Evolutionary conservation across 139 green algal species (phyloP), one percentile per base, ranked within the genome.

Genomic region (Coelastrella sp.): DNA sequence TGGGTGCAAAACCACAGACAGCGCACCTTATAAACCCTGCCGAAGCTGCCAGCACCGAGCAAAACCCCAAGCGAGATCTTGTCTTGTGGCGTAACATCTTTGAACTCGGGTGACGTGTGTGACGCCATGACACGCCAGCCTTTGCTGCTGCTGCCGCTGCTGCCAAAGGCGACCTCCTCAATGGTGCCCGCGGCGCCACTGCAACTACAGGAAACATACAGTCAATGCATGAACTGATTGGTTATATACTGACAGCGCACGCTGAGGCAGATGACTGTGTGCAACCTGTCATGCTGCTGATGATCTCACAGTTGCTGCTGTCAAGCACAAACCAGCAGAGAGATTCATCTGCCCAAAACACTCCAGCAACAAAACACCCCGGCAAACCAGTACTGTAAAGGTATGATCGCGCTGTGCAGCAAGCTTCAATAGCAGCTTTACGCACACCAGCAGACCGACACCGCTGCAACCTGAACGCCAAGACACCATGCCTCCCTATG

Each of bases 71-170:
- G 83, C 3, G 16, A 61, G 5, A 88, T 88, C 32, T 22, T 47
- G 66, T 80, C 83, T n/a, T 65, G 65, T 3, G 83, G 32, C 14
- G 66, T 80, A 47, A 56, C 83, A 11, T 88, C 66, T 4, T 20
- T 47, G 19, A 88, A 88, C 66, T 88, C 83, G 11, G 83, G 83
- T 13, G 83, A 14, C 14, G 60, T 80, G 66, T 88, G 83, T 22
- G 32, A 88, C 17, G 83, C 65, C 83, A 88, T 79, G n/a, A 87
- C n/a, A 56, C 54, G 66, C 83, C 83, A 88, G 47, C 66, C 66
- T 17, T 71, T 66, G 66, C 23, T 76, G 58, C 58, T 16, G 16
- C 47, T n/a, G 54, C 58, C 19, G 5, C 22, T 61, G 22, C 80
- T 56, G 47, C 83, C 83, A 47, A 56, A 8, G 3, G 65, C 66